Evolutionary conservation across 179 eudicot species (phyloP).

Genomic region (Amaranthus tricolor): DNA sequence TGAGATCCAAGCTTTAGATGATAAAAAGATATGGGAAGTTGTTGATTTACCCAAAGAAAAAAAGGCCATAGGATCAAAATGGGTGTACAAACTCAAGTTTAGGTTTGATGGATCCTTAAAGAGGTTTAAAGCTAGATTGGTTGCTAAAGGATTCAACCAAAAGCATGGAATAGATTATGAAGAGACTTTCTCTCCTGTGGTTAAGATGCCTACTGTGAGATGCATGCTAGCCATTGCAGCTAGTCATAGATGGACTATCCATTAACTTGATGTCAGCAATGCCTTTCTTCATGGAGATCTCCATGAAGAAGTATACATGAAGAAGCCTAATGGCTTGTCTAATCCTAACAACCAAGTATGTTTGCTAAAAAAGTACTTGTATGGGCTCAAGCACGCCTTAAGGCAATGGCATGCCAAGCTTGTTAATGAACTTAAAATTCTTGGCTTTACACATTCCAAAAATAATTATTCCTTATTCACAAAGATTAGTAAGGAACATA

Average conservation of each 20-base stretch:
- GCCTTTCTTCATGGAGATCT: background rate
- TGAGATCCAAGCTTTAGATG: background rate
- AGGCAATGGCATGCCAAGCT: background rate
- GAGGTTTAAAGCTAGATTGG: too few relatives aligned
- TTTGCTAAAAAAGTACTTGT: background rate
- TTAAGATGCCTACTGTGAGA: background rate
- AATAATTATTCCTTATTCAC: background rate
- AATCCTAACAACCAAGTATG: background rate
- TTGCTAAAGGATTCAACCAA: too few relatives aligned
- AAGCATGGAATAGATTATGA: background rate
- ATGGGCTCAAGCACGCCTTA: slow-evolving; percentile 1
- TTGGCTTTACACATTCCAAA: background rate
- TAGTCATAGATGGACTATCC: background rate
- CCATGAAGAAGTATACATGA: background rate
- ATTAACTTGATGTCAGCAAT: background rate
- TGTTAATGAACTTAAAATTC: background rate
- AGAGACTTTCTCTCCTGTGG: background rate
- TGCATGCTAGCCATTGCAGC: background rate
- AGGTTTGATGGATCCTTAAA: background rate
- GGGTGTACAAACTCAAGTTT: background rate
- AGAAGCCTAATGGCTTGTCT: background rate
- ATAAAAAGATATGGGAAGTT: background rate
- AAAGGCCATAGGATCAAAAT: background rate
- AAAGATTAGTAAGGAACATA: background rate
- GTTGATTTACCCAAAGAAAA: background rate